phyloP scores from a whole-genome alignment of 257 asterid species.

The Asclepias syriaca region DNA sequence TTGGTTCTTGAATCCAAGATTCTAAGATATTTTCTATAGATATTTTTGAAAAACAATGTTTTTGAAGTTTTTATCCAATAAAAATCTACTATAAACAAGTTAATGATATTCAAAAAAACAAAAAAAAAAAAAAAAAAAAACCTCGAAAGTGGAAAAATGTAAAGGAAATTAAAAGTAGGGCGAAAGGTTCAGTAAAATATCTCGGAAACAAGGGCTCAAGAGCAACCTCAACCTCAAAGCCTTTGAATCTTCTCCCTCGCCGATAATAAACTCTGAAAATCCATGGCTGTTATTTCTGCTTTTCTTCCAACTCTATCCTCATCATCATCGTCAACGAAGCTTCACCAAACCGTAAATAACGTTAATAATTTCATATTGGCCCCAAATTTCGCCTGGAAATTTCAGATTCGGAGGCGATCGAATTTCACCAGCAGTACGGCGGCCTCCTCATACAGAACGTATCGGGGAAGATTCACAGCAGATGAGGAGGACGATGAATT shows the following conservation, averaged over 20 bases:
- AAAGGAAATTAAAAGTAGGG: too few relatives aligned
- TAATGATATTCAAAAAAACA: too few relatives aligned
- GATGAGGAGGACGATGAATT: constrained; percentile 40
- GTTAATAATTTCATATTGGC: not conserved
- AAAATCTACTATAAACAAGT: too few relatives aligned
- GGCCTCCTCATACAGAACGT: constrained; percentile 38
- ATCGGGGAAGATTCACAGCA: constrained; percentile 40
- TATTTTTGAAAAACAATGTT: too few relatives aligned
- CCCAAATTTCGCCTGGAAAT: not conserved
- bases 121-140: too few relatives aligned
- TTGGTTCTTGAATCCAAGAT: too few relatives aligned
- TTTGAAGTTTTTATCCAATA: too few relatives aligned
- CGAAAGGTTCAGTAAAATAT: not conserved
- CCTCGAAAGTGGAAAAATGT: too few relatives aligned
- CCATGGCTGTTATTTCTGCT: constrained; percentile 1
- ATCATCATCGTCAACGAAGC: not conserved
- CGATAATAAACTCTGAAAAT: not conserved
- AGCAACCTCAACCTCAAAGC: not conserved
- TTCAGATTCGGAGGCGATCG: not conserved
- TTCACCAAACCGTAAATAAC: not conserved
- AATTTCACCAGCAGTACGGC: constrained; percentile 2
- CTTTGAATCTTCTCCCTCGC: not conserved
- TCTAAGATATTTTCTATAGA: too few relatives aligned
- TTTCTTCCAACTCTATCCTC: not conserved
- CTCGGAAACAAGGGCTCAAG: not conserved